phyloP scores from a whole-genome alignment of 139 green algal genomes.

The Asterochloris sp. region DNA sequence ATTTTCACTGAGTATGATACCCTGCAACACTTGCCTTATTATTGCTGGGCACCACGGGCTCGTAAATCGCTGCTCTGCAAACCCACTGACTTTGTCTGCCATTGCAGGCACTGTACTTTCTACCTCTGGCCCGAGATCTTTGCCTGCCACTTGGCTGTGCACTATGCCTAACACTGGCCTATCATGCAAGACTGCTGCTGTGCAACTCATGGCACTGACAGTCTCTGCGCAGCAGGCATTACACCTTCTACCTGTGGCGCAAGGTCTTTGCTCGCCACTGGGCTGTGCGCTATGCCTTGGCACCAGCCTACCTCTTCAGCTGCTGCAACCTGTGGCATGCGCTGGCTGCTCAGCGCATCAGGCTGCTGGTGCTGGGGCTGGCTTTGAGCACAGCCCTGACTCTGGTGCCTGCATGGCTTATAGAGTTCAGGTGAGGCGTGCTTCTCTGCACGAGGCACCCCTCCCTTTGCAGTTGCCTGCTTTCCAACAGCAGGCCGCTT shows the following conservation, averaged over 20 bases:
- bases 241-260: slow-evolving; percentile 92
- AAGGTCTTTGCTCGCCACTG: slow-evolving; percentile 30
- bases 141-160: too few relatives aligned
- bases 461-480: background rate
- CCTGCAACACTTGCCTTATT: too few relatives aligned
- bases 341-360: slow-evolving; percentile 17
- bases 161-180: background rate
- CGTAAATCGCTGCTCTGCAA: too few relatives aligned
- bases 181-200: background rate
- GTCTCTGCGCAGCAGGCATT: slow-evolving; percentile 60
- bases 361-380: slow-evolving; percentile 40
- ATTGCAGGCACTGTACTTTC: too few relatives aligned
- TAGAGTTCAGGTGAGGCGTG: slow-evolving; percentile 74
- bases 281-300: slow-evolving; percentile 35
- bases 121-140: too few relatives aligned
- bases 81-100: too few relatives aligned
- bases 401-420: slow-evolving; percentile 75
- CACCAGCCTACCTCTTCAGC: slow-evolving; percentile 46
- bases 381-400: slow-evolving; percentile 32
- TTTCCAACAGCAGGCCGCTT: background rate
- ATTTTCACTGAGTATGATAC: too few relatives aligned
- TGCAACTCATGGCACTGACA: background rate
- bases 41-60: too few relatives aligned
- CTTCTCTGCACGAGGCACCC: background rate
- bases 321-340: slow-evolving; percentile 26